Percentiles rank a stretch among this genome's conserved stretches.
phyloP scores from a whole-genome alignment of 352 stramenopile species.

The Phytophthora tubulina region DNA sequence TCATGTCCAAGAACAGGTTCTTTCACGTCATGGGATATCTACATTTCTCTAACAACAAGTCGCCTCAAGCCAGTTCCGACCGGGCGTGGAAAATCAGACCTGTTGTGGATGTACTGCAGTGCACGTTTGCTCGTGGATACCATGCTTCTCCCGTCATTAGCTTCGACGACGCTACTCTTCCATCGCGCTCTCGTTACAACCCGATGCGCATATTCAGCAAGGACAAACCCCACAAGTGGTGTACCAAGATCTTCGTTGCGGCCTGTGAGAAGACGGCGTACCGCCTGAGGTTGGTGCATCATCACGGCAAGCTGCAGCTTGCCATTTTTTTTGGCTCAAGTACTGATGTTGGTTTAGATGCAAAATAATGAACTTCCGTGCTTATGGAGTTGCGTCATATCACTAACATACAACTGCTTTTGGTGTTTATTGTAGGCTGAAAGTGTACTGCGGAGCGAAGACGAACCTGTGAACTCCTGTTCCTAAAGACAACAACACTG shows the following conservation, averaged over 20 bases:
- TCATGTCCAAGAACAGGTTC: constrained; percentile 7
- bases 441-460: too few relatives aligned
- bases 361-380: too few relatives aligned
- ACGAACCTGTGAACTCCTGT: too few relatives aligned
- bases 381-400: too few relatives aligned
- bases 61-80: background rate
- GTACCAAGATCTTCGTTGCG: background rate
- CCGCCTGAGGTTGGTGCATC: background rate
- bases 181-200: background rate
- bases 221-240: background rate
- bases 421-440: too few relatives aligned
- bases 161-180: background rate
- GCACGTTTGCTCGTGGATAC: background rate
- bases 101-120: background rate
- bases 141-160: background rate
- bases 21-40: constrained; percentile 18
- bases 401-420: too few relatives aligned
- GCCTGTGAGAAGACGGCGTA: background rate
- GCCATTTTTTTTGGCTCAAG: background rate
- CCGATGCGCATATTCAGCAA: background rate
- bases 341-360: background rate
- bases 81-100: constrained; percentile 1
- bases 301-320: background rate
- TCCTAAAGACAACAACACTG: too few relatives aligned
- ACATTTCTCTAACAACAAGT: constrained; percentile 8